Percentiles rank a stretch among this genome's conserved stretches.
Evolutionary conservation across 371 early-diverging fungal genomes (phyloP).

Genomic region (Mortierella sp.): DNA sequence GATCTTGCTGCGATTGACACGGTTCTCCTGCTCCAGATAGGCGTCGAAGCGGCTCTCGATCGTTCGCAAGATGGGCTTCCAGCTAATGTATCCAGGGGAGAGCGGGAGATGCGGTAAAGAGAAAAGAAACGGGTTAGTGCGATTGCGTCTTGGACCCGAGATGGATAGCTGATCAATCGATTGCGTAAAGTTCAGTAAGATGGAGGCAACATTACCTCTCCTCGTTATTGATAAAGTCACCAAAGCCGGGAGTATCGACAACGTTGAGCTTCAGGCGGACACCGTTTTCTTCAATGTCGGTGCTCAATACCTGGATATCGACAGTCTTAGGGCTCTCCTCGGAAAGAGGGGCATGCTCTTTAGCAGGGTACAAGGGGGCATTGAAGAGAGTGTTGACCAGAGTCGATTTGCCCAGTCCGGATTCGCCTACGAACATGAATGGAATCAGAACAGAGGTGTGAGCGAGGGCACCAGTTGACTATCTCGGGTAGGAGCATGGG

Average conservation of each 20-base stretch:
- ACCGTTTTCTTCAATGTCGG: constrained; percentile 88
- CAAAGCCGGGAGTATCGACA: constrained; percentile 95
- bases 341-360: constrained; percentile 82
- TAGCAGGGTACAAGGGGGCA: constrained; percentile 89
- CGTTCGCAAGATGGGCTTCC: constrained; percentile 95
- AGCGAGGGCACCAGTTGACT: neutral
- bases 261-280: constrained; percentile 94
- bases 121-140: neutral
- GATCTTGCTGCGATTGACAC: constrained; percentile 88
- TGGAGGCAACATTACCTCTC: constrained; percentile 75
- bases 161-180: no score
- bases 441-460: neutral
- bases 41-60: constrained; percentile 96
- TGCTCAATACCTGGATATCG: constrained; percentile 92
- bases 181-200: no score
- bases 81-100: constrained; percentile 59
- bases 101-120: constrained; percentile 1
- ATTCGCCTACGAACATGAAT: constrained; percentile 76
- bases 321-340: constrained; percentile 93
- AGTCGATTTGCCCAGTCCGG: constrained; percentile 99
- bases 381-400: constrained; percentile 99
- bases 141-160: no score
- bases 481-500: no score
- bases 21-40: constrained; percentile 93
- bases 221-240: constrained; percentile 96